Base-by-base conservation (phyloP, 768 basidiomycete genomes). In the Jaapia argillacea region DNA sequence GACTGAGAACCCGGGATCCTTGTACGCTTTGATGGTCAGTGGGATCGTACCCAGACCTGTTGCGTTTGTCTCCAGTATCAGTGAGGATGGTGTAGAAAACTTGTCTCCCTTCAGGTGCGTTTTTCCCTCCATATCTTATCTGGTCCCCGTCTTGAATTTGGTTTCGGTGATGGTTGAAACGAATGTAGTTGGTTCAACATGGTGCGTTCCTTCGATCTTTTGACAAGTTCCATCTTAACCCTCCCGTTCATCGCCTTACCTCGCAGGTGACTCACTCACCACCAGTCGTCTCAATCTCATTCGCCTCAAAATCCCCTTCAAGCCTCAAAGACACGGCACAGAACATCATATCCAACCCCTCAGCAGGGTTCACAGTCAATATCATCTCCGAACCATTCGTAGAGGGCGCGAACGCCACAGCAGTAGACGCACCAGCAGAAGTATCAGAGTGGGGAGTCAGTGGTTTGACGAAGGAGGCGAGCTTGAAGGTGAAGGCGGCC, bases 351-450 rank as follows among this genome's bases (percentile, higher is more conserved):
- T n/a, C n/a, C n/a, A 61, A 58, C 50, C 58, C 57, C 1, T 67
- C 65, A 22, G 69, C 70, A 37, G 62, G 68, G 23, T 80, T 78
- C 55, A 70, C 69, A 4, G 69, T 75, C 22, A 74, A 72, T 49
- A 74, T 75, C 53, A 78, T 80, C 52, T 74, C 72, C 31, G 75
- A 77, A 49, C 62, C 69, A 2, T 71, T 61, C 36, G 26, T 64
- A 2, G 59, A 71, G 42, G 54, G 59, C 5, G 70, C 70, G 0
- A 67, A 70, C 47, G 52, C 51, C 16, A 54, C 62, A 1, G 44
- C 64, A 7, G 50, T 70, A 13, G 64, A 72, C 23, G 52, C 66
- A 3, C 69, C 70, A 3, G 43, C 52, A 1, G 50, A 50, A 1
- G 57, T 68, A n/a, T 52, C 59, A 46, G 69, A 71, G 45, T 71